These are phyloP conservation scores for Globisporangium okanoganense DNA, from an alignment of 352 stramenopile genomes.

Conservation along the genomic window DNA sequence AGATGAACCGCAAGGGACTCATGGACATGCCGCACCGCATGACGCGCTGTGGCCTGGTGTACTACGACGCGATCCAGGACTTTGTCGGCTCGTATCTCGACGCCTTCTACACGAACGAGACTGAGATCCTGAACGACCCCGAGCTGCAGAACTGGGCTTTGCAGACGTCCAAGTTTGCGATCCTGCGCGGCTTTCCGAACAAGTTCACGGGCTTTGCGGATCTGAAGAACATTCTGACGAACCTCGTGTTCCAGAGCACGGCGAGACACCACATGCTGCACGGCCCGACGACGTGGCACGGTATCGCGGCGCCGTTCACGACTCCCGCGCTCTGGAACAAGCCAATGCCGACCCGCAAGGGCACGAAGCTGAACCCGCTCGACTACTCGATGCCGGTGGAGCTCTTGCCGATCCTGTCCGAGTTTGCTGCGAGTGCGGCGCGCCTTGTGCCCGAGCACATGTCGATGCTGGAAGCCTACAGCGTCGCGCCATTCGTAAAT, in stretches of 20 bases:
- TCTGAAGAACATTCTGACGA: constrained; percentile 25
- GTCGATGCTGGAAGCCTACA: constrained; percentile 20
- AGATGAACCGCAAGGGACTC: constrained; percentile 22
- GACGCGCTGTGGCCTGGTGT: constrained; percentile 20
- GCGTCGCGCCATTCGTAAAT: constrained; percentile 21
- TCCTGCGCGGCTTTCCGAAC: constrained; percentile 31
- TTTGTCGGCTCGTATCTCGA: constrained; percentile 39
- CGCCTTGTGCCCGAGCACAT: not conserved
- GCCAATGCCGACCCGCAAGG: constrained; percentile 32
- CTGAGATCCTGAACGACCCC: constrained; percentile 19
- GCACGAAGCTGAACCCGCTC: constrained; percentile 22
- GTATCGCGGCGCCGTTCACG: constrained; percentile 23
- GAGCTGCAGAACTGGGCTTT: constrained; percentile 45
- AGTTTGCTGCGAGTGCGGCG: constrained; percentile 1
- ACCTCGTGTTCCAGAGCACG: constrained; percentile 35
- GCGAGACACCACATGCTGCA: constrained; percentile 52
- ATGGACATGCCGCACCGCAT: constrained; percentile 20
- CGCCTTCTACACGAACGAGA: constrained; percentile 29
- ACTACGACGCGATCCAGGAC: constrained; percentile 27
- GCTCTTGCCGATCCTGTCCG: constrained; percentile 3
- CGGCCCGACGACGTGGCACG: constrained; percentile 35
- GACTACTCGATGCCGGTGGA: constrained; percentile 60
- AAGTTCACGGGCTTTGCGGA: constrained; percentile 13
- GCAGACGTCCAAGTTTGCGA: constrained; percentile 19
- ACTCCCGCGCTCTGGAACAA: constrained; percentile 28